Percentiles rank a stretch among this genome's conserved stretches.
phyloP scores from a whole-genome alignment of 2,329 filamentous ascomycete species.

The Apiospora arundinis region DNA sequence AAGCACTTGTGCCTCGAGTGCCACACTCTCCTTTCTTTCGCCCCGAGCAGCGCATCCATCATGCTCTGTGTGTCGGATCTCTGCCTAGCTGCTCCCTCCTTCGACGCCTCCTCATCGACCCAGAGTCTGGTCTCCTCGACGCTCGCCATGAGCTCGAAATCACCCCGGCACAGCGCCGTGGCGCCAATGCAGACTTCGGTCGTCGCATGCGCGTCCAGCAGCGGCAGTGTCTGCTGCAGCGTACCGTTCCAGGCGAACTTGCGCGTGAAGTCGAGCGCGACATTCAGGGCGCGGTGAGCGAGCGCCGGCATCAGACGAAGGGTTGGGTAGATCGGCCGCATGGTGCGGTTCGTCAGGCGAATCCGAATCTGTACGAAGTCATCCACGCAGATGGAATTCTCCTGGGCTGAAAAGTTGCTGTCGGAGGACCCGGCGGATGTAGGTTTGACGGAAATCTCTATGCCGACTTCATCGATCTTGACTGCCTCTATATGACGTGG shows the following conservation, averaged over 20 bases:
- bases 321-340: constrained; percentile 70
- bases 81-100: constrained; percentile 26
- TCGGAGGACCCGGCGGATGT: background rate
- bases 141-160: constrained; percentile 81
- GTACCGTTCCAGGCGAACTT: constrained; percentile 87
- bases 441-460: constrained; percentile 63
- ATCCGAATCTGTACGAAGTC: constrained; percentile 73
- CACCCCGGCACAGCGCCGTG: constrained; percentile 77
- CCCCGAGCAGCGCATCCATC: constrained; percentile 64
- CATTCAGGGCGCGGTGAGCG: constrained; percentile 71
- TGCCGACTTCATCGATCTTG: constrained; percentile 78
- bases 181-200: constrained; percentile 71
- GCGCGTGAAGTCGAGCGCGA: constrained; percentile 81
- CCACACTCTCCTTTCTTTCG: constrained; percentile 68
- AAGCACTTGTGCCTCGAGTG: constrained; percentile 64
- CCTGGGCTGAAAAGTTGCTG: constrained; percentile 11
- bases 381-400: constrained; percentile 53
- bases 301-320: constrained; percentile 80
- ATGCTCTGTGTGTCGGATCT: constrained; percentile 62
- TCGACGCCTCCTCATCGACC: constrained; percentile 40
- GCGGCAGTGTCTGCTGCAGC: constrained; percentile 74
- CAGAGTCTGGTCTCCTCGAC: constrained; percentile 79
- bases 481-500: constrained; percentile 83
- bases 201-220: constrained; percentile 64
- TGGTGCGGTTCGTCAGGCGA: constrained; percentile 76